Evolutionary conservation across 345 rosid species (phyloP).

Genomic region (Boechera stricta): DNA sequence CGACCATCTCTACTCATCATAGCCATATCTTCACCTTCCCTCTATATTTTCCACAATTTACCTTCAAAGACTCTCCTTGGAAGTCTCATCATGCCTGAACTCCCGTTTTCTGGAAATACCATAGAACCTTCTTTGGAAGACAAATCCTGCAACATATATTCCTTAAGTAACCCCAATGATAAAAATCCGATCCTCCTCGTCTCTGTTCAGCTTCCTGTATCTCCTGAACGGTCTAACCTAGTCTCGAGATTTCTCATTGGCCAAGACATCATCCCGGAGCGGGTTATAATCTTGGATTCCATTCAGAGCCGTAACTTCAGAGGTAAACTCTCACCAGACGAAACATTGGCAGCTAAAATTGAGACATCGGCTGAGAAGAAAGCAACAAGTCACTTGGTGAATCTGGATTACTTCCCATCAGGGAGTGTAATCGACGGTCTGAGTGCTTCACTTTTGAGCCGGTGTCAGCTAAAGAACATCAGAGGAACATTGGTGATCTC

Average conservation of each 20-base stretch:
- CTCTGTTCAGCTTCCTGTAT: slow-evolving; percentile 66
- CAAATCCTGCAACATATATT: slow-evolving; percentile 82
- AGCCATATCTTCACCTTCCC: slow-evolving; percentile 76
- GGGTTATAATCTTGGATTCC: slow-evolving; percentile 72
- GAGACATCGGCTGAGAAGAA: slow-evolving; percentile 75
- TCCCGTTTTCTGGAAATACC: slow-evolving; percentile 67
- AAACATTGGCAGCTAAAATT: slow-evolving; percentile 71
- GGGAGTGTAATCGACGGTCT: slow-evolving; percentile 89
- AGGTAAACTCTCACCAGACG: slow-evolving; percentile 80
- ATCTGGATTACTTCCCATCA: slow-evolving; percentile 81
- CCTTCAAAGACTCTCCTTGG: slow-evolving; percentile 71
- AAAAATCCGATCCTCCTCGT: slow-evolving; percentile 52
- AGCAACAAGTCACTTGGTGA: slow-evolving; percentile 43
- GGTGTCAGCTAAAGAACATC: slow-evolving; percentile 72
- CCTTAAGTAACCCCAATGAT: slow-evolving; percentile 49
- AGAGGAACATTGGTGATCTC: slow-evolving; percentile 74
- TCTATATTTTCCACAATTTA: slow-evolving; percentile 57
- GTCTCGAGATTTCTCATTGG: slow-evolving; percentile 80
- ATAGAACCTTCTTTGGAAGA: slow-evolving; percentile 67
- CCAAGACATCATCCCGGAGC: slow-evolving; percentile 66
- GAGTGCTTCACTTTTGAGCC: slow-evolving; percentile 78
- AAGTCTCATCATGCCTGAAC: slow-evolving; percentile 79
- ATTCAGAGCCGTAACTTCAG: slow-evolving; percentile 81
- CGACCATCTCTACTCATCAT: slow-evolving; percentile 73
- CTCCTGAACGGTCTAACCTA: slow-evolving; percentile 69